These are phyloP conservation scores for Haplosporangium sp. DNA, from an alignment of 371 early-diverging fungal species.

Conservation along the genomic window DNA sequence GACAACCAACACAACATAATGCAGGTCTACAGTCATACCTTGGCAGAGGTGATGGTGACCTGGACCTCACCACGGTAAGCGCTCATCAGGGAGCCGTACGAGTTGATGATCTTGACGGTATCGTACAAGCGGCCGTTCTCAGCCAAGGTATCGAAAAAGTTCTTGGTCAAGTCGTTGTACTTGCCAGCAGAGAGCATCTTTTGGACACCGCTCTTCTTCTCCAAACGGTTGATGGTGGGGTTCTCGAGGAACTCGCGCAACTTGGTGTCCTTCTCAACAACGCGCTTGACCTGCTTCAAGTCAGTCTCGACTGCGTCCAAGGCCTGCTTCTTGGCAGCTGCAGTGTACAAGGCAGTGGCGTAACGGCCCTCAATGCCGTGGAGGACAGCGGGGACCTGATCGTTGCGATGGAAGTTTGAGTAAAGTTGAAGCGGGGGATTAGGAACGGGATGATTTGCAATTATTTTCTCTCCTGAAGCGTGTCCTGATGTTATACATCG, in stretches of 20 bases:
- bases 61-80: slow-evolving; percentile 93
- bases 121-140: slow-evolving; percentile 95
- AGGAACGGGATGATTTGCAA: too few relatives aligned
- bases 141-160: slow-evolving; percentile 91
- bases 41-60: slow-evolving; percentile 92
- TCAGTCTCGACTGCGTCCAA: slow-evolving; percentile 91
- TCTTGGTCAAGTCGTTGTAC: slow-evolving; percentile 83
- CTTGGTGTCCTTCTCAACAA: slow-evolving; percentile 79
- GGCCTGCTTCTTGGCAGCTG: slow-evolving; percentile 86
- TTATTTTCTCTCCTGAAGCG: too few relatives aligned
- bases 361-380: slow-evolving; percentile 97
- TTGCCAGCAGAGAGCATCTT: slow-evolving; percentile 71
- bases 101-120: slow-evolving; percentile 82
- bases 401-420: background rate
- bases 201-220: slow-evolving; percentile 83
- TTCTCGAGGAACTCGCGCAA: slow-evolving; percentile 84
- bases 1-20: background rate
- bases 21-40: slow-evolving; percentile 58
- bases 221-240: slow-evolving; percentile 84
- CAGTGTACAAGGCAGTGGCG: slow-evolving; percentile 96
- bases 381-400: slow-evolving; percentile 85
- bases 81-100: slow-evolving; percentile 88
- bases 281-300: slow-evolving; percentile 72
- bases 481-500: too few relatives aligned
- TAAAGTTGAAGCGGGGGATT: background rate